Evolutionary conservation across 139 green algal species (phyloP), one percentile per base, ranked within the genome.

Genomic region (Astrephomene gubernaculifera): DNA sequence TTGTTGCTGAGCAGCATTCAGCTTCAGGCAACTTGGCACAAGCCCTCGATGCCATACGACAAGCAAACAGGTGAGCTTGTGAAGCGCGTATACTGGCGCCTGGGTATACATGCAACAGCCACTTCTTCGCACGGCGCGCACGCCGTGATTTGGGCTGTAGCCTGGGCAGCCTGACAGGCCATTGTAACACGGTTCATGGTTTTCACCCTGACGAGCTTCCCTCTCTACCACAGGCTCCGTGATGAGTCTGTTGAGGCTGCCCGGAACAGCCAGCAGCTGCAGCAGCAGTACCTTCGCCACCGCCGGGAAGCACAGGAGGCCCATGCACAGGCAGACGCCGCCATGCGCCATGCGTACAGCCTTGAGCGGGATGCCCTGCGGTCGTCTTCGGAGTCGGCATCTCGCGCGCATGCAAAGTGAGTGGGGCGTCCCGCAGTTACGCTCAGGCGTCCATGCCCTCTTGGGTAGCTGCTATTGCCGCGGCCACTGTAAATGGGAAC

Each of bases 221-320:
- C n/a, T n/a, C n/a, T n/a, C n/a, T n/a, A n/a, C n/a, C n/a, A n/a
- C 44, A 84, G 78, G 60, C 78, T 84, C 29, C 78, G 78, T 27
- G 78, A 84, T 19, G 78, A 84, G 43, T 84, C 78, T 4, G 41
- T 45, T 14, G 78, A 84, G 31, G 78, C 78, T 17, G 61, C 78
- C 43, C 61, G 78, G 7, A 75, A 45, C 31, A 84, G 78, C 44
- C 78, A 43, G 19, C 61, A 74, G 41, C 41, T 84, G 33, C 78
- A 84, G n/a, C 43, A 84, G 44, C 61, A 84, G 61, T 84, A 84
- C 33, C 31, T 49, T 39, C 29, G 63, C n/a, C 78, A 75, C 27
- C 78, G 78, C 19, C 44, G 63, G 7, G 78, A 84, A 33, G 78
- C 78, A 22, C 78, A 84, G 41, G 78, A 84, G 43, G 78, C 78